Percentiles rank a stretch among this genome's conserved stretches.
These are phyloP conservation scores for Schizopora paradoxa DNA, from an alignment of 1,284 basidiomycete genomes.

Conservation along the genomic window DNA sequence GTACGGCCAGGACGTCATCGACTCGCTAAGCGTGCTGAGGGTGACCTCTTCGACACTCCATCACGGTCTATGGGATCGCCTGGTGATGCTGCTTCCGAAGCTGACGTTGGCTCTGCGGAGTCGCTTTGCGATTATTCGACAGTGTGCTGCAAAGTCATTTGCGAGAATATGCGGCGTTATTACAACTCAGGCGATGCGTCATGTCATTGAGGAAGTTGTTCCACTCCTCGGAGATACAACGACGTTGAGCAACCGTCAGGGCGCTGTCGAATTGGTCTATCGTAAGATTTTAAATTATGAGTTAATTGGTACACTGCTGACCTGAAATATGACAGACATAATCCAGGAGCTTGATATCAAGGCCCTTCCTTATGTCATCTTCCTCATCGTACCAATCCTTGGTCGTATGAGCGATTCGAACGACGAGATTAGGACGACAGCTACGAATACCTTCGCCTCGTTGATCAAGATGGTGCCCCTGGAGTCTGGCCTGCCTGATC, in stretches of 20 bases:
- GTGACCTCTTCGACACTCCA: constrained; percentile 78
- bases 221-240: constrained; percentile 81
- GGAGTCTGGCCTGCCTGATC: constrained; percentile 95
- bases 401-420: constrained; percentile 97
- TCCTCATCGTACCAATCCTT: constrained; percentile 93
- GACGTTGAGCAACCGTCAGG: constrained; percentile 79
- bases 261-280: constrained; percentile 85
- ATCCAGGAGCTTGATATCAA: constrained; percentile 92
- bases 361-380: constrained; percentile 94
- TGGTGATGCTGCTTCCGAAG: constrained; percentile 72
- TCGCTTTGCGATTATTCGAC: constrained; percentile 83
- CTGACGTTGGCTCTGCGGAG: constrained; percentile 77
- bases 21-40: constrained; percentile 87
- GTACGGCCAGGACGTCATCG: constrained; percentile 88
- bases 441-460: constrained; percentile 95
- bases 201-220: constrained; percentile 83
- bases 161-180: constrained; percentile 85
- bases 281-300: constrained; percentile 49
- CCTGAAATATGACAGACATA: constrained; percentile 54
- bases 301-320: constrained; percentile 13
- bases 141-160: constrained; percentile 82
- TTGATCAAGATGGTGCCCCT: constrained; percentile 99
- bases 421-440: constrained; percentile 85
- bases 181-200: constrained; percentile 81
- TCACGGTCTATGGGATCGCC: constrained; percentile 59